Conservation (phyloP, 148 eudicot species). For the Chenopodium album region DNA sequence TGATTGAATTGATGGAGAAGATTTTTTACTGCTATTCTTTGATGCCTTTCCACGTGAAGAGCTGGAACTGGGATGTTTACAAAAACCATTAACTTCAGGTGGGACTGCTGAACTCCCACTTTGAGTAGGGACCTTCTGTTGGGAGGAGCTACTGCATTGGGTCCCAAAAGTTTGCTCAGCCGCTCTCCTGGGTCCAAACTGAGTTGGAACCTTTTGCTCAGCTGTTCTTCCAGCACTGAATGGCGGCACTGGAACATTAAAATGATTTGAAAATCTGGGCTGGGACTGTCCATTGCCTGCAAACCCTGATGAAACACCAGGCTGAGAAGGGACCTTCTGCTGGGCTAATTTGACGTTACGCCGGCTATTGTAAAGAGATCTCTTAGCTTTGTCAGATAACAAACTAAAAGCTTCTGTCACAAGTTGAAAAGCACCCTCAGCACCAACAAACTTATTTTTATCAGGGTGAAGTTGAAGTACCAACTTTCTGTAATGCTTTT, state of each 20-base stretch:
- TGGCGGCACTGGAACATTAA: constrained; percentile 9
- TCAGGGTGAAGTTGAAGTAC: constrained; percentile 81
- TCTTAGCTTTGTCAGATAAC: constrained; percentile 68
- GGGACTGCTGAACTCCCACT: constrained; percentile 37
- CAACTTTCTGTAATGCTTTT: constrained; percentile 56
- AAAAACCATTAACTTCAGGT: constrained; percentile 49
- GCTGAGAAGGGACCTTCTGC: constrained; percentile 22
- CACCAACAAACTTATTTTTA: constrained; percentile 72
- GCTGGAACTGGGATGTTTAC: constrained; percentile 28
- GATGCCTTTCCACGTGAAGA: constrained; percentile 34
- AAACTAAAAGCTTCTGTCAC: constrained; percentile 64
- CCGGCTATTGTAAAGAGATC: constrained; percentile 61
- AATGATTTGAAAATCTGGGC: constrained; percentile 18
- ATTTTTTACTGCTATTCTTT: constrained; percentile 29
- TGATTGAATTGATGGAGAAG: constrained; percentile 32
- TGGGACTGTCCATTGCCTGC: constrained; percentile 18
- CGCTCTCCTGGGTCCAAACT: constrained; percentile 26
- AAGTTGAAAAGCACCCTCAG: constrained; percentile 81
- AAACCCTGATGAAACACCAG: constrained; percentile 17
- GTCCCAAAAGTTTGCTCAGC: background rate
- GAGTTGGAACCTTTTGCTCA: constrained; percentile 37
- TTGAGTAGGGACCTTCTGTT: constrained; percentile 43
- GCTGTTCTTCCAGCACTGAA: constrained; percentile 16
- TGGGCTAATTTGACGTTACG: constrained; percentile 43
- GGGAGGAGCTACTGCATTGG: constrained; percentile 30